Evolutionary conservation across 83 land plant species (phyloP).

Genomic region (Picea abies): DNA sequence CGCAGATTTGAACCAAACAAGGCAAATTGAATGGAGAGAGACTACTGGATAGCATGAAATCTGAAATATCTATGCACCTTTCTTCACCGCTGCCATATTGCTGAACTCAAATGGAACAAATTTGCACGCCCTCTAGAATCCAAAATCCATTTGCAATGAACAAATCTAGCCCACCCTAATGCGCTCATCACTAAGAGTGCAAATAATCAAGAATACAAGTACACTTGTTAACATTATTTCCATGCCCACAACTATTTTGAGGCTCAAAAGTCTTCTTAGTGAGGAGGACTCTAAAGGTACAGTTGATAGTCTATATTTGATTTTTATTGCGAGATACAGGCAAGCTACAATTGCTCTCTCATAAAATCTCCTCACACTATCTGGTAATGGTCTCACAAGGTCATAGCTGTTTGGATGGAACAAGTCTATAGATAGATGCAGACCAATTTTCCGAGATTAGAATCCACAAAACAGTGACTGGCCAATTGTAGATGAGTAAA

Average conservation of each 20-base stretch:
- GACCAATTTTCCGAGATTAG: not conserved
- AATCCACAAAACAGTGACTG: not conserved
- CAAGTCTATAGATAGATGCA: not conserved
- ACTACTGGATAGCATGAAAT: not conserved
- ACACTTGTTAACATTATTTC: no score
- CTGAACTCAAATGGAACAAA: not conserved
- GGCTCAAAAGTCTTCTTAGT: no score
- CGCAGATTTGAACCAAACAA: not conserved
- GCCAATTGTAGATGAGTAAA: no score
- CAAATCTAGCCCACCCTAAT: not conserved
- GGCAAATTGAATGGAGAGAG: not conserved
- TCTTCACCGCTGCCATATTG: not conserved
- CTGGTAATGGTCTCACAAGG: no score
- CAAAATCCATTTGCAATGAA: not conserved
- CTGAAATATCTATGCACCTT: not conserved
- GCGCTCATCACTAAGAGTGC: not conserved
- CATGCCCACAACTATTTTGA: no score
- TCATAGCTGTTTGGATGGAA: no score
- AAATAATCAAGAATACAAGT: not conserved
- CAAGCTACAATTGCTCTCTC: no score
- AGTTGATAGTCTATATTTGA: no score
- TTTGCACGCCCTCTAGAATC: not conserved
- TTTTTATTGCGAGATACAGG: no score
- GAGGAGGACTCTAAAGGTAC: no score
- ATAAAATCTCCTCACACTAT: not conserved